Conservation (phyloP, 139 green algal species). For the Chlorella sorokiniana region DNA sequence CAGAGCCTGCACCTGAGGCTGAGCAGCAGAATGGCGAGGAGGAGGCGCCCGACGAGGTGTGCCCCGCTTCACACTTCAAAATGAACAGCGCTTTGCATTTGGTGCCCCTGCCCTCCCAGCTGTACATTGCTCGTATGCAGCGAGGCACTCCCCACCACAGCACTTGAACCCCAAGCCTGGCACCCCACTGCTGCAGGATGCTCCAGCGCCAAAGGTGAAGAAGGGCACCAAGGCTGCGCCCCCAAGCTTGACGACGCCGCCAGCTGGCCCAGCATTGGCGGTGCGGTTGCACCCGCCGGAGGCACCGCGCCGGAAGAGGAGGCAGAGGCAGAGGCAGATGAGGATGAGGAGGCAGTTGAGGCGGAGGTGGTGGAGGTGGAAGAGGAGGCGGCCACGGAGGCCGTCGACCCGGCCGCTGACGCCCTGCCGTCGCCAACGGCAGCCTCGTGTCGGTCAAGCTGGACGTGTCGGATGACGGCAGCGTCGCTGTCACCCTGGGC, state of each 20-base stretch:
- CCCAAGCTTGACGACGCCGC: slow-evolving; percentile 42
- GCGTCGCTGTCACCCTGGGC: slow-evolving; percentile 12
- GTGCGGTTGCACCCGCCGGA: not conserved
- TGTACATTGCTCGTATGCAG: not conserved
- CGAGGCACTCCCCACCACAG: too few relatives aligned
- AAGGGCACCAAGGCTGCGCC: slow-evolving; percentile 21
- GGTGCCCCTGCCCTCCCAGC: not conserved
- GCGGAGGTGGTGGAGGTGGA: not conserved
- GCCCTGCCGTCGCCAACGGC: not conserved
- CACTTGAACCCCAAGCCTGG: not conserved
- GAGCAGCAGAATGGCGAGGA: not conserved
- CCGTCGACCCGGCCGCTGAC: not conserved
- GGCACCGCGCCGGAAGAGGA: slow-evolving; percentile 21
- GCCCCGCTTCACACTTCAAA: too few relatives aligned
- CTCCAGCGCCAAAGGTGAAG: not conserved
- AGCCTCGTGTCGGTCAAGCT: slow-evolving; percentile 23
- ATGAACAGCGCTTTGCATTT: not conserved
- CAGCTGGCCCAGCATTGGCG: slow-evolving; percentile 47
- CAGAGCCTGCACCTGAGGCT: slow-evolving; percentile 11
- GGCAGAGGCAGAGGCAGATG: not conserved
- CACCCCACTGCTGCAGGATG: not conserved
- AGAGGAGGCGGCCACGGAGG: not conserved
- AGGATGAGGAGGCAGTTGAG: not conserved
- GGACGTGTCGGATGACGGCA: slow-evolving; percentile 18
- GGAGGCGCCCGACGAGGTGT: slow-evolving; percentile 20